These are phyloP conservation scores for Pseudoneurospora amorphoporcata DNA, from an alignment of 495 filamentous ascomycete genomes.

Conservation along the genomic window DNA sequence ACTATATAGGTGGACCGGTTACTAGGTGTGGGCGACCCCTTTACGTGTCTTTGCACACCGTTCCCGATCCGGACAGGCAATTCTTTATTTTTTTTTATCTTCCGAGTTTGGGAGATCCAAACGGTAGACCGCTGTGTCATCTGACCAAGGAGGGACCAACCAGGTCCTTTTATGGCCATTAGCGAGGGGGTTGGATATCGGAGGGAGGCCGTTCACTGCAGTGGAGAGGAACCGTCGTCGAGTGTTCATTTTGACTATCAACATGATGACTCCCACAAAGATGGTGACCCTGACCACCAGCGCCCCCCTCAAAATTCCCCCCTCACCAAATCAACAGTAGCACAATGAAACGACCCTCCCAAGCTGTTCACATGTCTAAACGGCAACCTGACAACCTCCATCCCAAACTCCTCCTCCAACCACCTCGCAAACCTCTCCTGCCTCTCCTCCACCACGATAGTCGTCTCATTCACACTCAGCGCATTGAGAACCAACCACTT, in stretches of 20 bases:
- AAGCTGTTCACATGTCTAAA: constrained; percentile 2
- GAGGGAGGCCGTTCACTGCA: too few relatives aligned
- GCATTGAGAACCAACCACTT: constrained; percentile 1
- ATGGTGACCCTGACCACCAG: too few relatives aligned
- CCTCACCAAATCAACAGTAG: constrained; percentile 2
- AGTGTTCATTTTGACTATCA: too few relatives aligned
- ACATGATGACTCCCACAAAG: too few relatives aligned
- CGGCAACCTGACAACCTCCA: not conserved
- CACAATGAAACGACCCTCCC: constrained; percentile 3
- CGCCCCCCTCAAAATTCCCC: not conserved
- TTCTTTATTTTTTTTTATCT: not conserved
- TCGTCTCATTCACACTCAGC: not conserved
- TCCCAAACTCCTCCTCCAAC: not conserved
- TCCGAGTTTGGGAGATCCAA: not conserved
- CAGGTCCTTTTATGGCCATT: not conserved
- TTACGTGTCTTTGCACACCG: not conserved
- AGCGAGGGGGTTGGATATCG: too few relatives aligned
- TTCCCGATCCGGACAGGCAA: not conserved
- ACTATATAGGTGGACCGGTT: not conserved
- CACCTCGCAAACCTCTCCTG: not conserved
- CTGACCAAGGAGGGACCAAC: not conserved
- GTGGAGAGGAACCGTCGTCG: too few relatives aligned
- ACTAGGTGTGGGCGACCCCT: not conserved
- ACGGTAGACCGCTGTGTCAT: not conserved
- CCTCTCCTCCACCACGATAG: not conserved